Base-by-base conservation (phyloP, 2,329 filamentous ascomycete species). In the Colletotrichum tropicale region DNA sequence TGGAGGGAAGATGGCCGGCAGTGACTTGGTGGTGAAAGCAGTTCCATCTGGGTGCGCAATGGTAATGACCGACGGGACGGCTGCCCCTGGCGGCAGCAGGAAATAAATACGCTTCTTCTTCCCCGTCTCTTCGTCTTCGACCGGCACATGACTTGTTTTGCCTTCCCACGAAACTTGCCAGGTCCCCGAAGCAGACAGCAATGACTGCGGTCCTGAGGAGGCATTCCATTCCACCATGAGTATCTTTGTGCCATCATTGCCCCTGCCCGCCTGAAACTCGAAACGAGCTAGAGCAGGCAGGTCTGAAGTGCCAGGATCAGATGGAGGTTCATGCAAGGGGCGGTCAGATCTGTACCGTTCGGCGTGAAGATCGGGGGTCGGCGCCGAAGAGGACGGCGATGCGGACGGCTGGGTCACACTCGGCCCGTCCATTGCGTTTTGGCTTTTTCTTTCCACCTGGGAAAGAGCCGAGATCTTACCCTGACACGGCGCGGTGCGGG, bases 181-280 rank as follows among this genome's bases (percentile, higher is more conserved):
- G 75, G 83, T 82, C 78, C 79, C 62, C 76, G 67, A 43, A 26
- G 61, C 71, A 52, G 75, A 34, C 30, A 58, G 18, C 28, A 34
- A 28, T 21, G 55, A 36, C 28, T 43, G 18, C 18, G 30, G 9
- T 8, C 43, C 36, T 18, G 34, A 21, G 16, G 21, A 65, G 52
- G 85, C 83, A 82, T 95, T 92, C 96, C 96, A 98, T 84, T 98
- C 95, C 52, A 98, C 93, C 95, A 98, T 97, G 80, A 98, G 87
- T 77, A 98, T 93, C 87, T 98, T 98, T 77, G 95, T 98, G 55
- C 95, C 95, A 78, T 96, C 94, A 80, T 95, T 95, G 66, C 92
- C 94, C 82, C 91, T 91, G 43, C 93, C 93, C 1, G 91, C 88
- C 84, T 96, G 94, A 82, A 98, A 98, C 83, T 98, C 96, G 85